These are phyloP conservation scores for Gossypium bickii DNA, from an alignment of 345 rosid genomes.

Conservation along the genomic window DNA sequence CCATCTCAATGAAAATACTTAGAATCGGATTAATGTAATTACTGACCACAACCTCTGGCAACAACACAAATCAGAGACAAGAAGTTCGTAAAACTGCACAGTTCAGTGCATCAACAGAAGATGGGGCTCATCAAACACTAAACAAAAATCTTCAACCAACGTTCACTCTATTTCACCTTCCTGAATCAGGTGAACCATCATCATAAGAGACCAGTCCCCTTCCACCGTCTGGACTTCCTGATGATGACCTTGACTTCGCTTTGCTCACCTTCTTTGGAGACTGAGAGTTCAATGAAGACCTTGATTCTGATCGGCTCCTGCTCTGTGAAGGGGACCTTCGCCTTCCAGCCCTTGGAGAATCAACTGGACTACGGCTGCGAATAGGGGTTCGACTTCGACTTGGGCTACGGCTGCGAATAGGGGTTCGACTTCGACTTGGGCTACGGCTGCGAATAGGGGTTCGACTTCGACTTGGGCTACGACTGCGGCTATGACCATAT, in stretches of 20 bases:
- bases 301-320: conserved; percentile 52
- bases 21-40: background rate
- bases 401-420: conserved; percentile 16
- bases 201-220: conserved; percentile 76
- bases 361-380: conserved; percentile 59
- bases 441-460: conserved; percentile 24
- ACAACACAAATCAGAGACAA: background rate
- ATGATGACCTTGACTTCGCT: conserved; percentile 61
- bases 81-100: background rate
- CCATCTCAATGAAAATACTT: too few relatives aligned
- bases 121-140: background rate
- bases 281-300: conserved; percentile 47
- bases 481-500: conserved; percentile 28
- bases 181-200: conserved; percentile 58
- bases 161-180: background rate
- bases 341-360: conserved; percentile 34
- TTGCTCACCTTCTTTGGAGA: conserved; percentile 50
- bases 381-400: conserved; percentile 41
- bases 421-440: conserved; percentile 45
- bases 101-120: background rate
- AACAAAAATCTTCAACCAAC: background rate
- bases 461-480: conserved; percentile 47
- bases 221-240: conserved; percentile 49
- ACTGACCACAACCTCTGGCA: conserved; percentile 1
- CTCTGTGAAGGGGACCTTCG: conserved; percentile 56